Evolutionary conservation across 202 grass and related monocot genomes (phyloP).

Genomic region (Cymbopogon flexuosus): DNA sequence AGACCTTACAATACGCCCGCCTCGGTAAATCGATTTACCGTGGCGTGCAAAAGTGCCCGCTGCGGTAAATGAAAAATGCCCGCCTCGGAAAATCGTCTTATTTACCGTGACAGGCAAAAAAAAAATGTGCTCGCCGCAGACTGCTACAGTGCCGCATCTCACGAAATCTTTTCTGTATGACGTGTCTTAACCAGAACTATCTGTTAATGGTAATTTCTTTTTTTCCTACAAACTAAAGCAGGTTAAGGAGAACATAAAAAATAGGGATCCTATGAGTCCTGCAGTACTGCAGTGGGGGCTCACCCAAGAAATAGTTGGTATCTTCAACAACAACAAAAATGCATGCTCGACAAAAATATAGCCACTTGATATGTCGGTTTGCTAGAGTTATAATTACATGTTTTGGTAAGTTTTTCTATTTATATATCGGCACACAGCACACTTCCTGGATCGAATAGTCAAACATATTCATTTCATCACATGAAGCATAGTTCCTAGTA

Average conservation of each 20-base stretch:
- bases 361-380: not conserved
- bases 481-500: constrained; percentile 3
- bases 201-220: not conserved
- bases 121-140: too few relatives aligned
- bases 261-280: not conserved
- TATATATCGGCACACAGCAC: not conserved
- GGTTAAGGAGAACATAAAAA: not conserved
- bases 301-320: not conserved
- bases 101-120: too few relatives aligned
- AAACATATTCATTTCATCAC: constrained; percentile 21
- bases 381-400: not conserved
- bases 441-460: not conserved
- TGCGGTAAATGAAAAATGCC: too few relatives aligned
- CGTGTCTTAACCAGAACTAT: not conserved
- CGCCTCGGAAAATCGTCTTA: too few relatives aligned
- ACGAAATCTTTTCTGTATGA: too few relatives aligned
- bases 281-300: too few relatives aligned
- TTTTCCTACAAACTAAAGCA: not conserved
- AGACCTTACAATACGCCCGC: too few relatives aligned
- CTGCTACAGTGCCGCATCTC: too few relatives aligned
- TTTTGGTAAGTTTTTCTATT: not conserved
- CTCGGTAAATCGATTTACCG: too few relatives aligned
- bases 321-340: not conserved
- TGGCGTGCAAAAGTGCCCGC: too few relatives aligned
- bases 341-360: not conserved